phyloP scores from a whole-genome alignment of 768 basidiomycete genomes.

The Austroboletus eburneus region DNA sequence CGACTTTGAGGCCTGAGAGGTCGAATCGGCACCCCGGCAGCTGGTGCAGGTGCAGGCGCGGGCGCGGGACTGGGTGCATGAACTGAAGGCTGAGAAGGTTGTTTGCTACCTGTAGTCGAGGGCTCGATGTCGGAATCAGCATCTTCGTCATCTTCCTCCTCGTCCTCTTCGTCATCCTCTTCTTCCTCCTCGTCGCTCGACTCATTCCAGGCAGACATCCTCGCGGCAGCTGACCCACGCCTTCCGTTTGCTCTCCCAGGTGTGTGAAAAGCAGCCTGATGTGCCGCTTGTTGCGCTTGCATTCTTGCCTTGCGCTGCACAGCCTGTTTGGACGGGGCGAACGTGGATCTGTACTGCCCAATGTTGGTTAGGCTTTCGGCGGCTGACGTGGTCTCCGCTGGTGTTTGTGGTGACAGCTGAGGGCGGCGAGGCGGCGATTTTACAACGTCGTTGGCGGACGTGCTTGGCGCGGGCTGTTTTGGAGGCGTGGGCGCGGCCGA shows the following conservation, averaged over 20 bases:
- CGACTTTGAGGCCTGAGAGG: slow-evolving; percentile 29
- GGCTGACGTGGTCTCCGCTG: slow-evolving; percentile 26
- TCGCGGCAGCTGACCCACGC: slow-evolving; percentile 40
- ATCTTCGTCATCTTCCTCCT: slow-evolving; percentile 66
- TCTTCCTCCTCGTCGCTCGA: slow-evolving; percentile 79
- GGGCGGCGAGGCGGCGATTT: slow-evolving; percentile 26
- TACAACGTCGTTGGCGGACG: slow-evolving; percentile 4
- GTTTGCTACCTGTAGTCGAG: slow-evolving; percentile 30
- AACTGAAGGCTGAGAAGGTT: slow-evolving; percentile 22
- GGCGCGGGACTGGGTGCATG: slow-evolving; percentile 20
- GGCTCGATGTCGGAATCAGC: slow-evolving; percentile 59
- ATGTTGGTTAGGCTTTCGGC: slow-evolving; percentile 25
- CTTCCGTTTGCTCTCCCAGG: slow-evolving; percentile 58
- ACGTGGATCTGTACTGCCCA: slow-evolving; percentile 73
- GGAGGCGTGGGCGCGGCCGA: slow-evolving; percentile 17
- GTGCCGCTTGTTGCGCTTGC: slow-evolving; percentile 79
- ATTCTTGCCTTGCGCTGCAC: slow-evolving; percentile 80
- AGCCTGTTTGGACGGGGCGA: slow-evolving; percentile 81
- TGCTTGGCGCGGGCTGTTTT: slow-evolving; percentile 6
- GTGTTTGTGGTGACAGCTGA: slow-evolving; percentile 31
- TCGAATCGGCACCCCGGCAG: slow-evolving; percentile 22
- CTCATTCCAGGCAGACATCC: slow-evolving; percentile 49
- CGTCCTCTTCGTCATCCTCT: slow-evolving; percentile 79
- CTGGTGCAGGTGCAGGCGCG: slow-evolving; percentile 10
- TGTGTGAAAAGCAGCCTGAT: slow-evolving; percentile 69